These are phyloP conservation scores for Xylaria cubensis DNA, from an alignment of 495 filamentous ascomycete genomes.

Conservation along the genomic window DNA sequence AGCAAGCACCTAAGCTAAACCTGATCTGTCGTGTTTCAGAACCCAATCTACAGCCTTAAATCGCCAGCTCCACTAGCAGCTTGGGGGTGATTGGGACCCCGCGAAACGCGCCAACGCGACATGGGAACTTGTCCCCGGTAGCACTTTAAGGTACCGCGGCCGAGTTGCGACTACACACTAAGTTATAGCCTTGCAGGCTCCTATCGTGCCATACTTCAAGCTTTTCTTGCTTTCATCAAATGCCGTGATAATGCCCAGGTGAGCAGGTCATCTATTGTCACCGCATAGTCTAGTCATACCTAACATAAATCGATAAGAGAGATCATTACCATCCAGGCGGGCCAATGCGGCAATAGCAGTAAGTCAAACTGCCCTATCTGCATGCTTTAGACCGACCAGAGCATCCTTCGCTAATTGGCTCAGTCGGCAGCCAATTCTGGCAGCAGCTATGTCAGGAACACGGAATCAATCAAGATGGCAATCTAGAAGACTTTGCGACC, in stretches of 20 bases:
- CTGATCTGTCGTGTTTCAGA: no score
- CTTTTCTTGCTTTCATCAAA: slow-evolving; percentile 29
- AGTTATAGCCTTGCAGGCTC: background rate
- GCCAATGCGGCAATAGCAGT: slow-evolving; percentile 99
- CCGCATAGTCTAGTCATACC: slow-evolving; percentile 7
- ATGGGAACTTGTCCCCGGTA: background rate
- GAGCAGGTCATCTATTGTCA: slow-evolving; percentile 22
- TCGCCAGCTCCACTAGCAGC: background rate
- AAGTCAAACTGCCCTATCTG: slow-evolving; percentile 46
- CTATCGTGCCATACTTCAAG: background rate
- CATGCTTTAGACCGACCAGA: slow-evolving; percentile 16
- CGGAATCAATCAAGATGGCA: slow-evolving; percentile 95
- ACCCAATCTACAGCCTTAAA: no score
- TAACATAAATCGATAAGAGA: slow-evolving; percentile 65
- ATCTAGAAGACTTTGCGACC: slow-evolving; percentile 93
- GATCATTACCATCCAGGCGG: slow-evolving; percentile 98
- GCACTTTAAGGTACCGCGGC: background rate
- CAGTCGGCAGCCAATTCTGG: slow-evolving; percentile 95
- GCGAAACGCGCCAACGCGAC: slow-evolving; percentile 5
- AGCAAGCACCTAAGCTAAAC: no score
- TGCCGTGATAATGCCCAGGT: slow-evolving; percentile 60
- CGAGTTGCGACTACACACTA: background rate
- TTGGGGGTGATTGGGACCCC: background rate
- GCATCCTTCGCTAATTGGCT: slow-evolving; percentile 28
- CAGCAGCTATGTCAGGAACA: slow-evolving; percentile 97